Conservation (phyloP, 2,329 filamentous ascomycete species). For the Reticulascus tulasneorum region DNA sequence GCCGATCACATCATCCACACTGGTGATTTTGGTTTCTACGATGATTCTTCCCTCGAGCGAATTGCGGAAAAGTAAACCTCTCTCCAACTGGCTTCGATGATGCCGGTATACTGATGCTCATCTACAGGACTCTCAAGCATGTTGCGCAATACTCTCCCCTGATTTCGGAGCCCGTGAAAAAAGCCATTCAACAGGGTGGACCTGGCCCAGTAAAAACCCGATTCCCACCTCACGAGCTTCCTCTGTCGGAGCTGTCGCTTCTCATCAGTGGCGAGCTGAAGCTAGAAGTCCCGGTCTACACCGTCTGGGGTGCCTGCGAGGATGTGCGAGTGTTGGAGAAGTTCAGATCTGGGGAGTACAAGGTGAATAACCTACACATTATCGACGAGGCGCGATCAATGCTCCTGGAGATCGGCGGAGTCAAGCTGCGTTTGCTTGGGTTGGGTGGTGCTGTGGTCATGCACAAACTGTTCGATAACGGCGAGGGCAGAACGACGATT, state of each 20-base stretch:
- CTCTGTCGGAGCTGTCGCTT: conserved; percentile 85
- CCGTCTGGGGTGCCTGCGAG: conserved; percentile 97
- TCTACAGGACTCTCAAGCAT: conserved; percentile 83
- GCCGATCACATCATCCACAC: conserved; percentile 99
- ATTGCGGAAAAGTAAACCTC: conserved; percentile 87
- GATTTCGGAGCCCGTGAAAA: conserved; percentile 73
- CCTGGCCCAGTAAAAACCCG: conserved; percentile 80
- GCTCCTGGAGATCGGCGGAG: conserved; percentile 88
- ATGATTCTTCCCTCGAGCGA: conserved; percentile 89
- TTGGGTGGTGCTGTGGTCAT: conserved; percentile 96
- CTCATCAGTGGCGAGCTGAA: conserved; percentile 86
- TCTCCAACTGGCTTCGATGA: conserved; percentile 13
- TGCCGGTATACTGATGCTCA: conserved; percentile 12
- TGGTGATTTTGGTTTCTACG: conserved; percentile 98
- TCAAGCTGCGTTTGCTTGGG: conserved; percentile 91
- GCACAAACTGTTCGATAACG: conserved; percentile 99
- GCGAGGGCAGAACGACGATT: conserved; percentile 95
- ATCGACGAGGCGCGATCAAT: conserved; percentile 97
- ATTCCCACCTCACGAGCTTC: conserved; percentile 75
- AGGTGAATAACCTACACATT: conserved; percentile 94
- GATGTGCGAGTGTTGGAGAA: conserved; percentile 97
- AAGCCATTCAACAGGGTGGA: conserved; percentile 60
- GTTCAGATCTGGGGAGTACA: conserved; percentile 96
- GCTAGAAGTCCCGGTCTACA: conserved; percentile 95
- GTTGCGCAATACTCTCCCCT: conserved; percentile 97